Base-by-base conservation (phyloP, 1,284 basidiomycete genomes). In the Cryptococcus hybrid region DNA sequence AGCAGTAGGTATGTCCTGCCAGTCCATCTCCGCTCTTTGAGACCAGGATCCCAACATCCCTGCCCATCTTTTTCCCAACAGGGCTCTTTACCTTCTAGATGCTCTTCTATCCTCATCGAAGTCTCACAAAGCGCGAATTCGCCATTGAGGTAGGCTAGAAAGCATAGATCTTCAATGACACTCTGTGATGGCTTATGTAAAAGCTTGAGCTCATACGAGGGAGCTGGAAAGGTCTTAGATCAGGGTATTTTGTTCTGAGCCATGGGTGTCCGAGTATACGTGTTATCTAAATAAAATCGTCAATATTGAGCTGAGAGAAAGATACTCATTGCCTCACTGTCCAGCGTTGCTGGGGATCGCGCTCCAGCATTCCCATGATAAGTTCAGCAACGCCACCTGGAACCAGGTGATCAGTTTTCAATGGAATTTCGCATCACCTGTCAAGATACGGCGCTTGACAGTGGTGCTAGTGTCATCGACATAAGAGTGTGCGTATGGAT, bases 21-120 rank as follows among this genome's bases (percentile, higher is more conserved):
- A 71, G 24, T 73, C 65, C 44, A 69, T 54, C 47, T 75, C 73
- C 1, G 51, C 61, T 38, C 54, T 51, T 48, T 61, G 60, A 42
- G 64, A 61, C 70, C 71, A 76, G 3, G 52, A 47, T 5, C 54
- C 24, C 13, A 76, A 57, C 67, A 76, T 68, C 2, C 57, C 62
- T 1, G 68, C 69, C 71, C 69, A 75, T 24, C 62, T 51, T 56
- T 76, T 58, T 75, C 69, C 77, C 76, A 78, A 55, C 68, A 63
- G 3, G 65, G 64, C n/a, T 62, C 59, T 6, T 58, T 51, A 0
- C 63, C 58, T 3, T 59, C 34, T n/a, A 78, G 59, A 9, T 56
- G 61, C 11, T 61, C 48, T 35, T 60, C 52, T 46, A 78, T 61
- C 12, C 56, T 56, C 5, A 56, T 52, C 1, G 60, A 50, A 7